Percentiles rank a stretch among this genome's conserved stretches.
phyloP scores from a whole-genome alignment of 495 filamentous ascomycete species.

The Aspergillus conjunctus region DNA sequence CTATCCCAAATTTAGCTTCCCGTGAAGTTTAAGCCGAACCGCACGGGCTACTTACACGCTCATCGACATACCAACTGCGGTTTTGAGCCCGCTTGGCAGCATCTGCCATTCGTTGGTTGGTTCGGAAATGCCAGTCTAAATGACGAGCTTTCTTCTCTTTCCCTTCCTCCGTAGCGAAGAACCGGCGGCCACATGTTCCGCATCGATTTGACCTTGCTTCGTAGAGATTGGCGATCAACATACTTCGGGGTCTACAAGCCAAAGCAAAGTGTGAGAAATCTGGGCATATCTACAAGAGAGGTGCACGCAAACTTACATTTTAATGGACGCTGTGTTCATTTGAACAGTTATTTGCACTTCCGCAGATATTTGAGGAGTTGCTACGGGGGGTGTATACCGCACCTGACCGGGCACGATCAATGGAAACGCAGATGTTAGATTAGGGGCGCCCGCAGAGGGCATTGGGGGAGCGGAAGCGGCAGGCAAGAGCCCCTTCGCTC shows the following conservation, averaged over 20 bases:
- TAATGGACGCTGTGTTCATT: conserved; percentile 72
- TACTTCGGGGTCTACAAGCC: conserved; percentile 64
- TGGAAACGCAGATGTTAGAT: conserved; percentile 35
- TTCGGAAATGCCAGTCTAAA: conserved; percentile 96
- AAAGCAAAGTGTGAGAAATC: conserved; percentile 30
- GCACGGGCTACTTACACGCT: conserved; percentile 63
- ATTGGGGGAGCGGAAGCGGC: conserved; percentile 37
- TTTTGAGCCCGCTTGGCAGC: conserved; percentile 79
- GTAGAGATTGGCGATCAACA: conserved; percentile 73
- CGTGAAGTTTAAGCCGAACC: conserved; percentile 3
- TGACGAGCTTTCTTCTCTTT: conserved; percentile 86
- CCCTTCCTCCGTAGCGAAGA: conserved; percentile 73
- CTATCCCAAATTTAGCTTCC: conserved; percentile 36
- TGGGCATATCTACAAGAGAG: conserved; percentile 7
- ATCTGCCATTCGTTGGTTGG: conserved; percentile 85
- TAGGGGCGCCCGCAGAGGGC: conserved; percentile 26
- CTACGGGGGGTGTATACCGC: conserved; percentile 38
- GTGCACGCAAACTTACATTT: conserved; percentile 60
- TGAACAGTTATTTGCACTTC: conserved; percentile 60
- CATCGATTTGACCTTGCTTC: conserved; percentile 81
- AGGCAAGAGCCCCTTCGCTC: conserved; percentile 52
- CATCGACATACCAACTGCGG: conserved; percentile 90
- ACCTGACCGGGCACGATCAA: conserved; percentile 47
- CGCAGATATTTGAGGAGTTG: conserved; percentile 31
- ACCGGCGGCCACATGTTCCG: conserved; percentile 87